Evolutionary conservation across 768 basidiomycete genomes (phyloP), one percentile per base, ranked within the genome.

Genomic region (Panellus pusillus): DNA sequence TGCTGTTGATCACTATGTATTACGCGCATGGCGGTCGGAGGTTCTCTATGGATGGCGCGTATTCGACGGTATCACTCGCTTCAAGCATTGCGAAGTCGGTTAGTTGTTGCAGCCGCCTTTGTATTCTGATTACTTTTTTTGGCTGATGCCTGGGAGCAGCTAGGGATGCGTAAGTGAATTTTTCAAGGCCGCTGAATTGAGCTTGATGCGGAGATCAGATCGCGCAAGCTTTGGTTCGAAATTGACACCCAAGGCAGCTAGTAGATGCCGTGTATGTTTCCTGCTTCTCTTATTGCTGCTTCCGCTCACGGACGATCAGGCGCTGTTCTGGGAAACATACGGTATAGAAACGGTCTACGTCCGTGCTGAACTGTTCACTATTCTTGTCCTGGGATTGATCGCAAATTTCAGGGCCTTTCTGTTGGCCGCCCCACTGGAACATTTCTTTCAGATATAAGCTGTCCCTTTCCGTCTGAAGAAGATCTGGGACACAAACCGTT

Each of bases 291-390:
- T 8, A 44, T 35, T 15, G 50, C 15, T 42, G 12, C n/a, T 27
- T 44, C 35, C 42, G 9, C 15, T 24, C 24, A 24, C 24, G 24
- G 12, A 12, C 13, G 14, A n/a, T 11, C 35, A 61, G 32, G 64
- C 68, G 28, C 65, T 80, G 18, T 80, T 80, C 50, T 80, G 79
- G 79, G 78, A 80, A 50, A 61, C 75, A 6, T 66, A 72, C 50
- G 63, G 71, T 1, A 65, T 74, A 14, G 78, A 79, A 58, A 65
- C 70, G 51, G 70, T 73, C 40, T 73, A 76, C 52, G 79, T 77
- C 50, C 51, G 70, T 28, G 9, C 12, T 2, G 11, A 37, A 19
- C 1, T 47, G 4, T 42, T 32, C 11, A 9, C 36, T n/a, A 50
- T 3, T 40, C 28, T 14, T 44, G 2, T 3, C 24, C 7, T 36